Evolutionary conservation across 169 alveolate genomes (phyloP), one percentile per base, ranked within the genome.

Genomic region (Plasmodium ovale): DNA sequence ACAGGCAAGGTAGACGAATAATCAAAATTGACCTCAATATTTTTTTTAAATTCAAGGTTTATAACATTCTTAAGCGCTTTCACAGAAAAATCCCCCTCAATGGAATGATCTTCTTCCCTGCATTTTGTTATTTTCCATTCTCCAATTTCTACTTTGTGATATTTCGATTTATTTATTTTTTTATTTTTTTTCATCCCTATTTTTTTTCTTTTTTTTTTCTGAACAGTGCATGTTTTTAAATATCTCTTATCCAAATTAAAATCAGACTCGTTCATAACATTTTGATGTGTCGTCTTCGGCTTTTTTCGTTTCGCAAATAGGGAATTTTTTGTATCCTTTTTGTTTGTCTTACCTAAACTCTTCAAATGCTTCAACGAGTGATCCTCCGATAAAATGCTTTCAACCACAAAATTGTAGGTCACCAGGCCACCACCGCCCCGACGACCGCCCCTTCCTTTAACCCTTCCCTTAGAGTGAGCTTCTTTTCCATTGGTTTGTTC

Each of bases 361-460:
- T 79, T 79, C 31, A 79, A 64, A 65, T 79, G 58, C 58, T 44
- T 62, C 54, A 79, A 44, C 16, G 89, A 79, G 53, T 53, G 16
- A 79, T 79, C 89, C 35, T 79, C 89, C 0, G 82, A 67, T 16
- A 79, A 33, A 3, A 79, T 16, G 65, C 37, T 64, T 64, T 79
- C 89, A 56, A 64, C 84, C 42, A 79, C 49, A 42, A 79, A 79
- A 67, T 64, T 79, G 73, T 79, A 79, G 35, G 82, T 79, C 65
- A 70, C 27, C 19, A 79, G 27, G 27, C 51, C 65, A 16, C 35
- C 53, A n/a, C 51, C 27, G 12, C 49, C 29, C 14, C n/a, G 37
- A 42, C 9, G n/a, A 9, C 47, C 3, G 16, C 51, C 6, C n/a
- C 19, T 14, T 58, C 49, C 42, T 44, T 33, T 56, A 58, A 35